Evolutionary conservation across 768 basidiomycete genomes (phyloP), one percentile per base, ranked within the genome.

Genomic region (Coprinellus micaceus): DNA sequence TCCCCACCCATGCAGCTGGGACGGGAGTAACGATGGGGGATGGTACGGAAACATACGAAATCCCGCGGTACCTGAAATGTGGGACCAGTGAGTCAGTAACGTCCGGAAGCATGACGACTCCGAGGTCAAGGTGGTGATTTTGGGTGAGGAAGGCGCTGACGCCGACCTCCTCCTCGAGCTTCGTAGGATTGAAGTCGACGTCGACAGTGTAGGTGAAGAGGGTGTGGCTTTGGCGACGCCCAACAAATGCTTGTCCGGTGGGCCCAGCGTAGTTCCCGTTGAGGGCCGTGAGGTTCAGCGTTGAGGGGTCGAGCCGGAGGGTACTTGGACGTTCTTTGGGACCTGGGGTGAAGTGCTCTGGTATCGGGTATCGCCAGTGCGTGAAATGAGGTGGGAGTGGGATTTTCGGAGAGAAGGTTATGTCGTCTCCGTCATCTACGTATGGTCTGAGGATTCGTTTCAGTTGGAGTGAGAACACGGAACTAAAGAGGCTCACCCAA

Each of bases 141-240:
- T 68, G 69, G 1, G 66, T 66, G 5, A 71, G 58, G 64, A 72
- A 72, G 7, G 69, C 63, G 13, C 65, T 66, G 1, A 71, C 58
- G 1, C 70, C 70, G 10, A 65, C 68, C 53, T 71, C 69, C 39
- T 70, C 68, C 25, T 64, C 66, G 1, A 50, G 55, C 28, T 52
- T 29, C 9, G 57, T 57, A 1, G 66, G 66, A 15, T 50, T 24
- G 29, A 62, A 63, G 7, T 63, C 61, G 44, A 71, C 57, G 15
- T 66, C 56, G 26, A 68, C 68, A 46, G 53, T 60, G 41, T 61
- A 63, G 19, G 58, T 62, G 53, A 70, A 71, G 29, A 67, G 57
- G 21, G 69, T 66, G 39, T 70, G 64, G 43, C 64, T 62, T 56
- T 71, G 70, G 25, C 70, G 61, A 17, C 70, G 63, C 1, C 63